These are phyloP conservation scores for Rhizopus arrhizus DNA, from an alignment of 371 early-diverging fungal genomes.

Conservation along the genomic window DNA sequence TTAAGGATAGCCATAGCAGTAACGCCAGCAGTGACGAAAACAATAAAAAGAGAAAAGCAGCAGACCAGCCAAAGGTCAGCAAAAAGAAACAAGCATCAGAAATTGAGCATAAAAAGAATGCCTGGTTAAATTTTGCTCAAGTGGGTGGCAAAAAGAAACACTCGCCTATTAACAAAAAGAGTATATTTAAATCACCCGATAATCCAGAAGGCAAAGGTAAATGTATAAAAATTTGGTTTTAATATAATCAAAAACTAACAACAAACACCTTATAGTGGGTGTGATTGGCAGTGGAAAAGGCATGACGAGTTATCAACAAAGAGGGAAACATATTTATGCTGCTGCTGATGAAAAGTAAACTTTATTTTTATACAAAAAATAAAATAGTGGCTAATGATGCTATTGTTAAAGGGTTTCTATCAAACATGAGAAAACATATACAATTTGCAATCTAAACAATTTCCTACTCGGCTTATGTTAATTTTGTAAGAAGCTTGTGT, in stretches of 20 bases:
- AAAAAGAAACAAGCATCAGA: conserved; percentile 61
- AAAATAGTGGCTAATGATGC: not conserved
- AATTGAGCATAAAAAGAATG: conserved; percentile 74
- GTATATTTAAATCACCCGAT: conserved; percentile 72
- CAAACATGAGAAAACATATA: not conserved
- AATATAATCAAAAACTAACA: no score
- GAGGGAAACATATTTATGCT: conserved; percentile 66
- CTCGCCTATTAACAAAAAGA: conserved; percentile 62
- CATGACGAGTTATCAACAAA: conserved; percentile 68
- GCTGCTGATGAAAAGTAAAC: conserved; percentile 5
- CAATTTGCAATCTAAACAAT: not conserved
- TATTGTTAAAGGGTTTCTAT: not conserved
- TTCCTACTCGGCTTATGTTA: not conserved
- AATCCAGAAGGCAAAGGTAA: conserved; percentile 70
- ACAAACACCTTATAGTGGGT: conserved; percentile 51
- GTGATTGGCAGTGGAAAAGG: conserved; percentile 73
- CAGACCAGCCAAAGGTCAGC: conserved; percentile 47
- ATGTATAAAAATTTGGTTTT: not conserved
- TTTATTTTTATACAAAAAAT: not conserved
- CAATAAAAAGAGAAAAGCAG: conserved; percentile 28
- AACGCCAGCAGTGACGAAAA: not conserved
- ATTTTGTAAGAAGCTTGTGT: not conserved
- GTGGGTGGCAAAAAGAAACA: conserved; percentile 51
- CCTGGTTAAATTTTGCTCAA: conserved; percentile 79
- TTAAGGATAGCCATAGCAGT: conserved; percentile 17